Conservation (phyloP, 202 grass and related monocot genomes). For the Zizania palustris region DNA sequence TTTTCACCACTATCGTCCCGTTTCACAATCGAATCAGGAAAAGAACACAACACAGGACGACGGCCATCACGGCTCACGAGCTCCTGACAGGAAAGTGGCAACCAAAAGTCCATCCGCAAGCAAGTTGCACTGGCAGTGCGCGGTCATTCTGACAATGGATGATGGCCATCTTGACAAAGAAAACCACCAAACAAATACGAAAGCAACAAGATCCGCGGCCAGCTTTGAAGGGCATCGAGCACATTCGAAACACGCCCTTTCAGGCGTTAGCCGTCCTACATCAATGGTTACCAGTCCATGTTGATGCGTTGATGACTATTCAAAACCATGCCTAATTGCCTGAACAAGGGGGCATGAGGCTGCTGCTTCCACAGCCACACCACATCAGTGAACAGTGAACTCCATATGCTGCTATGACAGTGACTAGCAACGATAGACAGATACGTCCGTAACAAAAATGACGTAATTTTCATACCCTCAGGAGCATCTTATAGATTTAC, state of each 20-base stretch:
- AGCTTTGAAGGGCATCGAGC: background rate
- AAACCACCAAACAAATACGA: background rate
- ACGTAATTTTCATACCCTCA: background rate
- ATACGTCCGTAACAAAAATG: background rate
- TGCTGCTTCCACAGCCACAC: background rate
- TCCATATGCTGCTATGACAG: background rate
- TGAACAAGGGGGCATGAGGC: background rate
- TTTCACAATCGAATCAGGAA: background rate
- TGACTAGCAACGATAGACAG: background rate
- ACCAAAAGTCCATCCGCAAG: background rate
- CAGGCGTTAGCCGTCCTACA: background rate
- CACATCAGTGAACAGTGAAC: background rate
- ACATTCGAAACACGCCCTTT: background rate
- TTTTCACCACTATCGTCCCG: background rate
- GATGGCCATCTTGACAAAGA: constrained; percentile 22
- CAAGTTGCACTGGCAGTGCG: constrained; percentile 21
- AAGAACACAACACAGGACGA: background rate
- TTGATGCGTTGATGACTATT: background rate
- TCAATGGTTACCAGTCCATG: background rate
- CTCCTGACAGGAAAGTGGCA: constrained; percentile 5
- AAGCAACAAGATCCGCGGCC: background rate
- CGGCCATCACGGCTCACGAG: background rate
- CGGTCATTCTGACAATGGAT: background rate
- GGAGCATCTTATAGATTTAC: background rate
- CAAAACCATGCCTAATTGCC: background rate